phyloP scores from a whole-genome alignment of 139 green algal genomes.

The Deuterostichococcus epilithicus region DNA sequence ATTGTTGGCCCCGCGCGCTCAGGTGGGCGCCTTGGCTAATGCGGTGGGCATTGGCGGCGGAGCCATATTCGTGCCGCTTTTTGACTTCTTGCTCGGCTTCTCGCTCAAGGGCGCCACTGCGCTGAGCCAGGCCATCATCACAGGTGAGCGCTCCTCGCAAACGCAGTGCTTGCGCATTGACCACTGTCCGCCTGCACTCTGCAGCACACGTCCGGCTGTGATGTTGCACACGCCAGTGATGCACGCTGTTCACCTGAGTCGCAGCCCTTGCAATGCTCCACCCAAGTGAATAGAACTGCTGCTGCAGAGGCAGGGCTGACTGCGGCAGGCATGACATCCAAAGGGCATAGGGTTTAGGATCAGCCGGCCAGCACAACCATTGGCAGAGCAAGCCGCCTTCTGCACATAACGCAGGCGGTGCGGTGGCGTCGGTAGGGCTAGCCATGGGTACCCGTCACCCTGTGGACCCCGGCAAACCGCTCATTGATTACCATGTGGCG shows the following conservation, averaged over 20 bases:
- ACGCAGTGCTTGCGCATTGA: too few relatives aligned
- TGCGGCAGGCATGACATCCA: too few relatives aligned
- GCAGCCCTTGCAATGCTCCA: too few relatives aligned
- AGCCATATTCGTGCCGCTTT: conserved; percentile 47
- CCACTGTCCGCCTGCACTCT: too few relatives aligned
- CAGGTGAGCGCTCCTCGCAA: too few relatives aligned
- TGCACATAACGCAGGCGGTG: conserved; percentile 8
- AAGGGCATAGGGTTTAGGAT: too few relatives aligned
- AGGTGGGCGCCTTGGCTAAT: conserved; percentile 27
- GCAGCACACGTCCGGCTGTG: too few relatives aligned
- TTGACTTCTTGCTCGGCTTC: conserved; percentile 36
- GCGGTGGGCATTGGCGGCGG: conserved; percentile 34
- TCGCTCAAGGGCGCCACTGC: conserved; percentile 37
- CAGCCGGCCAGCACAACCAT: too few relatives aligned
- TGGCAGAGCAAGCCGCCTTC: not conserved
- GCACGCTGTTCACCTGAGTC: too few relatives aligned
- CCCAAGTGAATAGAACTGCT: too few relatives aligned
- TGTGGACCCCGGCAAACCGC: conserved; percentile 4
- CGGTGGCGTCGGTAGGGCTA: conserved; percentile 20
- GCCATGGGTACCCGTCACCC: conserved; percentile 21
- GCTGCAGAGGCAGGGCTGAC: too few relatives aligned
- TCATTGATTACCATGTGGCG: conserved; percentile 38
- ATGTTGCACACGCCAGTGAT: too few relatives aligned
- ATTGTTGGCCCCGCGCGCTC: not conserved
- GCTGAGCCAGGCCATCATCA: conserved; percentile 39